Base-by-base conservation (phyloP, 1,139 yeast genomes). In the Yamadazyma aaseri region DNA sequence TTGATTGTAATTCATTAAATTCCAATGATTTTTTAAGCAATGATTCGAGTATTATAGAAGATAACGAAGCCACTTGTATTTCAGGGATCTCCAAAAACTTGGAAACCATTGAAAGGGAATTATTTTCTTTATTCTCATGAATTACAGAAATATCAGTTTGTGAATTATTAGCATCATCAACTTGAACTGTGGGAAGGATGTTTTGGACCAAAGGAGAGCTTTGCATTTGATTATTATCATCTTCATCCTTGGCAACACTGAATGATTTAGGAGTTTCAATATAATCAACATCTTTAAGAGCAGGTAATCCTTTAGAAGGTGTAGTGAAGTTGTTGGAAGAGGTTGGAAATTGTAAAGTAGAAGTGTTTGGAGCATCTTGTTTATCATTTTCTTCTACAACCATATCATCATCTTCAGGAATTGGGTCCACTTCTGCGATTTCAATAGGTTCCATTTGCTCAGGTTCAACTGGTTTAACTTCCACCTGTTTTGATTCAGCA, bases 1-100 rank as follows among this genome's bases (percentile, higher is more conserved):
- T 78, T 1, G 85, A 72, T 38, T 67, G 62, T 24, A 80, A 40
- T 3, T 68, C 68, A 31, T 76, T 73, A 41, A 63, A 63, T 39
- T 76, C 79, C 2, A 63, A 50, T 1, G 81, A 63, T 40, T 71
- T 72, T 2, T 58, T 52, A 4, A 65, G 59, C 16, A 82, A 50
- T 17, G 63, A 62, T 4, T 56, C 53, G 3, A 73, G 35, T 0
- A 68, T 35, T 0, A 38, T 44, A 2, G 41, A 36, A 25, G 58
- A 53, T 2, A 60, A 21, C 0, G 53, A 36, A 2, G 39, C 33
- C 2, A 70, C 33, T 6, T 46, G 44, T 1, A 45, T 42, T 2
- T 43, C 35, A 3, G 65, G 62, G 3, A 73, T 44, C 2, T 60
- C 60, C 20, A 73, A 59, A 39, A 65, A 76, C 3, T 60, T 49